A percentile compares a stretch with the other conserved stretches of the same genome.
Conservation (phyloP, 169 alveolate species). For the Plasmodium reichenowi region DNA sequence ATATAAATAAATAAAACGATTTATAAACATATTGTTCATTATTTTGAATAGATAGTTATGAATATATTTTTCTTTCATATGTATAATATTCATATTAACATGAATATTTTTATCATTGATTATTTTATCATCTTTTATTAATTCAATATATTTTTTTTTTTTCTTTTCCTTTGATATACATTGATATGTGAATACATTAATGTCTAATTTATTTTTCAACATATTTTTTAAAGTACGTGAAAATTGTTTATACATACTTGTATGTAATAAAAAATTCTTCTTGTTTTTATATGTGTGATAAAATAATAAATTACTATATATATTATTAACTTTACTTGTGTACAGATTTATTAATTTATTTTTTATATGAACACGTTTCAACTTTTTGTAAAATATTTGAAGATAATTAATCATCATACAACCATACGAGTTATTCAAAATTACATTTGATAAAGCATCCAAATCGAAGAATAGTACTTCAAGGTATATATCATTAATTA, state of each 20-base stretch:
- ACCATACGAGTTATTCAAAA: neutral
- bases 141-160: neutral
- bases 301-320: slow-evolving; percentile 1
- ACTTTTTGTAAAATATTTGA: neutral
- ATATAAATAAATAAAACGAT: neutral
- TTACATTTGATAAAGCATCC: neutral
- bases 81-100: too few relatives aligned
- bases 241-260: neutral
- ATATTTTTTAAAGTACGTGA: neutral
- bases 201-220: neutral
- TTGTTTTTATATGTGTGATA: neutral
- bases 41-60: neutral
- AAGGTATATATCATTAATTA: neutral
- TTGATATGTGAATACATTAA: neutral
- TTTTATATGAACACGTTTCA: neutral
- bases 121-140: neutral
- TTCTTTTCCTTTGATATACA: neutral
- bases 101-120: too few relatives aligned
- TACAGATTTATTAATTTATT: neutral
- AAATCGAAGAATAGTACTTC: neutral
- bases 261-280: slow-evolving; percentile 3
- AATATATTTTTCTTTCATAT: neutral
- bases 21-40: neutral
- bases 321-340: neutral
- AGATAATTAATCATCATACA: neutral